Conservation (phyloP, 495 filamentous ascomycete genomes). For the Xylaria scruposa region DNA sequence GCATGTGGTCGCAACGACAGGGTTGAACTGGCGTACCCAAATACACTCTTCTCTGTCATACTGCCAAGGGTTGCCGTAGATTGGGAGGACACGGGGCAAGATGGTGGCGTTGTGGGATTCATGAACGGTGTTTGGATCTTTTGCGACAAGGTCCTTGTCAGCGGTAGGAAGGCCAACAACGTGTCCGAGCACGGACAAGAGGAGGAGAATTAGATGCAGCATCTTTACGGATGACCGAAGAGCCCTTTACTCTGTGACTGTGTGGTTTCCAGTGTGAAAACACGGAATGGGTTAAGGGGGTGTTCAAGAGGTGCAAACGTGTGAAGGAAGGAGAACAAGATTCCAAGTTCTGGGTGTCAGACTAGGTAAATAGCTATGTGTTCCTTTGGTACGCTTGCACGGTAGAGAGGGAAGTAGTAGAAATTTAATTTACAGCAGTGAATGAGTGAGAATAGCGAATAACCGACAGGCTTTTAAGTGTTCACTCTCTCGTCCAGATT, state of each 20-base stretch:
- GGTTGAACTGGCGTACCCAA: conserved; percentile 34
- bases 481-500: not conserved
- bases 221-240: not conserved
- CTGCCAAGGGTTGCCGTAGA: conserved; percentile 1
- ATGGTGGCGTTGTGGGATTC: not conserved
- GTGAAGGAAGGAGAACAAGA: not conserved
- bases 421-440: not conserved
- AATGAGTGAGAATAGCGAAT: not conserved
- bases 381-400: too few relatives aligned
- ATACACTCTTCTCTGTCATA: conserved; percentile 28
- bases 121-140: too few relatives aligned
- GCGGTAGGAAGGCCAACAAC: not conserved
- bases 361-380: not conserved
- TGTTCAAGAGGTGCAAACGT: not conserved
- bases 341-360: not conserved
- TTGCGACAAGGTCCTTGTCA: not conserved
- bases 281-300: not conserved
- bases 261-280: not conserved
- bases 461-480: not conserved
- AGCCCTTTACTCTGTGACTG: not conserved
- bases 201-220: not conserved
- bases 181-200: not conserved
- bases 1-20: conserved; percentile 31
- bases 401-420: not conserved
- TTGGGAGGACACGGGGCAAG: not conserved